These are phyloP conservation scores for Leccinum subtestaceum DNA, from an alignment of 768 basidiomycete genomes.

Conservation along the genomic window DNA sequence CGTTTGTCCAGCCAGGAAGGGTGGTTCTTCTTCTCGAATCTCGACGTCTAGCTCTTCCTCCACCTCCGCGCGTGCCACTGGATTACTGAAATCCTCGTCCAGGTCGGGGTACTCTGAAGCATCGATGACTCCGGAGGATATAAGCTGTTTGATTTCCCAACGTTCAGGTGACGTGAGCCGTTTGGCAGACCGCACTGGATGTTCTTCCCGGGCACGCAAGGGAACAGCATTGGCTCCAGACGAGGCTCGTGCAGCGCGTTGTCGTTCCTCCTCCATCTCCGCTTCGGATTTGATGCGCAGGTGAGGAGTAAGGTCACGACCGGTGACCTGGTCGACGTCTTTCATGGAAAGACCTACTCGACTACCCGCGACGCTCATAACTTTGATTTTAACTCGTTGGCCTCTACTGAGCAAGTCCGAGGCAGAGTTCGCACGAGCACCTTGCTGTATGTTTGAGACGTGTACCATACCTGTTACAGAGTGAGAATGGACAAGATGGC, in stretches of 20 bases:
- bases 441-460: constrained; percentile 86
- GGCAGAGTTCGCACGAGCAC: constrained; percentile 82
- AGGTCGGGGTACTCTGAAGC: constrained; percentile 94
- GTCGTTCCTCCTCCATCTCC: constrained; percentile 82
- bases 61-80: constrained; percentile 76
- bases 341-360: constrained; percentile 93
- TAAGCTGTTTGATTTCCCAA: constrained; percentile 99
- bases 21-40: constrained; percentile 92
- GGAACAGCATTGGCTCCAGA: constrained; percentile 90
- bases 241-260: constrained; percentile 56
- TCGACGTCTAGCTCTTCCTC: constrained; percentile 98
- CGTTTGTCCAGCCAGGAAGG: constrained; percentile 95
- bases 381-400: constrained; percentile 91
- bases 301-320: constrained; percentile 91
- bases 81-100: constrained; percentile 80
- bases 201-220: constrained; percentile 52
- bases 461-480: constrained; percentile 84
- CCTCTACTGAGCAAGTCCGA: constrained; percentile 82
- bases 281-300: constrained; percentile 92
- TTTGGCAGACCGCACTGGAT: constrained; percentile 71
- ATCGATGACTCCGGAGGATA: constrained; percentile 89
- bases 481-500: constrained; percentile 3
- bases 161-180: constrained; percentile 94
- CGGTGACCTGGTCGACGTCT: constrained; percentile 90
- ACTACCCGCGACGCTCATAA: constrained; percentile 85